Conservation (phyloP, 257 asterid species). For the Mitragyna speciosa region DNA sequence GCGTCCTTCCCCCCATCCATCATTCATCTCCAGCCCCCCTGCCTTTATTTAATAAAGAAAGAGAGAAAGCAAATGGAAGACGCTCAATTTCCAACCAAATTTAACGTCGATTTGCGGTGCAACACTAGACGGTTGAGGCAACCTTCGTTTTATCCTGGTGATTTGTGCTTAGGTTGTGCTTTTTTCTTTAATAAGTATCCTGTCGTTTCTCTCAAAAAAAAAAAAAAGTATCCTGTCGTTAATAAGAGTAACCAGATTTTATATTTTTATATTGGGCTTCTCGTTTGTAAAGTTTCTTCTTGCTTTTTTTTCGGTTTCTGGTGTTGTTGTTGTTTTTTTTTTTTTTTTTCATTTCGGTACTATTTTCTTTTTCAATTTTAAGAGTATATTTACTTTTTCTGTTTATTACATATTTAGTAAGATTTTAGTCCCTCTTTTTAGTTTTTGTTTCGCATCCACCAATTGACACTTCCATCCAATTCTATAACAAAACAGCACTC, state of each 20-base stretch:
- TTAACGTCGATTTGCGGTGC: background rate
- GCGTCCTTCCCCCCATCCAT: background rate
- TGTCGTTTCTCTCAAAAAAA: background rate
- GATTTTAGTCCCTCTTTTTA: background rate
- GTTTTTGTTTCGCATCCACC: background rate
- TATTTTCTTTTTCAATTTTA: background rate
- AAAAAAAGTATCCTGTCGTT: too few relatives aligned
- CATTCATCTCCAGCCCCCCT: background rate
- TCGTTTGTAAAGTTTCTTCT: background rate
- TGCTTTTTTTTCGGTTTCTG: background rate
- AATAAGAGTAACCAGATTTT: constrained; percentile 3
- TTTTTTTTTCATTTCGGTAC: background rate
- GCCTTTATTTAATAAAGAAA: background rate
- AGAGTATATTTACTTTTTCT: background rate
- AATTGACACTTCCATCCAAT: background rate
- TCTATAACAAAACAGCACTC: background rate
- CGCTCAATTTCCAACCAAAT: background rate
- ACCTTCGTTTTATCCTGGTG: background rate
- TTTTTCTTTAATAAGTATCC: too few relatives aligned
- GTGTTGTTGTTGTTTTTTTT: background rate
- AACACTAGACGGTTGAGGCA: background rate
- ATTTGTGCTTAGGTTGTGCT: background rate
- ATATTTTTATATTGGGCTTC: background rate
- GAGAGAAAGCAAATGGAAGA: background rate
- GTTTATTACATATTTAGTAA: background rate